Evolutionary conservation across 139 green algal species (phyloP).

Genomic region (Chlamydomonas eustigma): DNA sequence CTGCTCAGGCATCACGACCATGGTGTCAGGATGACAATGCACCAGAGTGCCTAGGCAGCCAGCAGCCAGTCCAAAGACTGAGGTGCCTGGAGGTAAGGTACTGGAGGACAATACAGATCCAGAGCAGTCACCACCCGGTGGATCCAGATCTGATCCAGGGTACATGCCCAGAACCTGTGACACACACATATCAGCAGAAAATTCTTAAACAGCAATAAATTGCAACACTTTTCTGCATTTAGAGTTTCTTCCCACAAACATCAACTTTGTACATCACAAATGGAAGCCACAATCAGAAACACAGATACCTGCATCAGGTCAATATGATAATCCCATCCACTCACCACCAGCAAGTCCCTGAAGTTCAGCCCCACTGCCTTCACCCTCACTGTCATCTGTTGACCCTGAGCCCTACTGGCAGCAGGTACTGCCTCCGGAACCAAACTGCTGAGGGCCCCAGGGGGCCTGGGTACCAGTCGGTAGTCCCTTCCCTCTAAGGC

Average conservation of each 20-base stretch:
- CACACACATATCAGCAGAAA: background rate
- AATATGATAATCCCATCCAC: too few species aligned
- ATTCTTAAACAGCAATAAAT: too few species aligned
- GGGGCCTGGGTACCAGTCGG: conserved; percentile 43
- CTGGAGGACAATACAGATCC: conserved; percentile 66
- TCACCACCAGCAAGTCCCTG: conserved; percentile 58
- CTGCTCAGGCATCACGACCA: conserved; percentile 56
- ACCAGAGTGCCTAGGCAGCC: conserved; percentile 71
- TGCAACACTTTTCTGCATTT: too few species aligned
- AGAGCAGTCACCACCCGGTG: conserved; percentile 71
- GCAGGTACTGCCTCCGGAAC: conserved; percentile 26
- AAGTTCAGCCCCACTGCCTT: conserved; percentile 79
- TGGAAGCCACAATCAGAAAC: too few species aligned
- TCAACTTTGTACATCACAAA: too few species aligned
- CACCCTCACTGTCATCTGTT: conserved; percentile 56
- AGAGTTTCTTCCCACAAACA: too few species aligned
- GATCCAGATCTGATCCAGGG: conserved; percentile 65
- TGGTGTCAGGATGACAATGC: conserved; percentile 30
- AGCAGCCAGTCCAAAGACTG: conserved; percentile 77
- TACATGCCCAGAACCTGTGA: conserved; percentile 74
- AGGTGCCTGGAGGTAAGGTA: conserved; percentile 38
- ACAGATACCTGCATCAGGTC: too few species aligned
- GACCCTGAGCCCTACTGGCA: conserved; percentile 7
- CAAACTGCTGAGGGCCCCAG: conserved; percentile 49
- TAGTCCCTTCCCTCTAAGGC: too few species aligned